A percentile compares a stretch with the other conserved stretches of the same genome.
Conservation (phyloP, 208 protist genomes). For the Leishmania guyanensis region DNA sequence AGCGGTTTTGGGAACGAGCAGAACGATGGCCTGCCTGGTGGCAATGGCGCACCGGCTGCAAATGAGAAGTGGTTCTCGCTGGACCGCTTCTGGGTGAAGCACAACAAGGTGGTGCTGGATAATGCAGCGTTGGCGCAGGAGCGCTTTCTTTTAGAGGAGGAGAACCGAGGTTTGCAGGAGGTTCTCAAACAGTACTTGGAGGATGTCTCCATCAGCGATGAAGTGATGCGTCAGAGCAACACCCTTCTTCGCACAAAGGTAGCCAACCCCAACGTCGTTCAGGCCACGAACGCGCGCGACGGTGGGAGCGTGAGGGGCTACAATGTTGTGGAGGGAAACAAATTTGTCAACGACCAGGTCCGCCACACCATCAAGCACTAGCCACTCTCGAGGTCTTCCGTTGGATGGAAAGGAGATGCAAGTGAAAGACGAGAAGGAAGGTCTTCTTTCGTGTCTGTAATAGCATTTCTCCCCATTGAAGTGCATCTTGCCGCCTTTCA, state of each 20-base stretch:
- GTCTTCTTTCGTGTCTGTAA: background rate
- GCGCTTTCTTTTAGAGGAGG: constrained; percentile 79
- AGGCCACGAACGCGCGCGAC: constrained; percentile 31
- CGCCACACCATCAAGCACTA: constrained; percentile 52
- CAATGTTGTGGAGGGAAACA: constrained; percentile 86
- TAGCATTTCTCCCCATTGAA: background rate
- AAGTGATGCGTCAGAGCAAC: constrained; percentile 80
- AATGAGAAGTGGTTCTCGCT: constrained; percentile 91
- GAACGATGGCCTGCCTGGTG: constrained; percentile 24
- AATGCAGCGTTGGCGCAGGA: constrained; percentile 93
- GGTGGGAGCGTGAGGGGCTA: constrained; percentile 21
- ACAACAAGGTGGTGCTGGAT: constrained; percentile 97
- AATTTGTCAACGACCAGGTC: constrained; percentile 65
- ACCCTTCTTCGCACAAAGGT: constrained; percentile 50
- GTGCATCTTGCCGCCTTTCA: no score
- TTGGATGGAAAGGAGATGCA: background rate
- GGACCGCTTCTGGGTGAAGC: constrained; percentile 94
- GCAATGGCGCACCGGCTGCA: constrained; percentile 12
- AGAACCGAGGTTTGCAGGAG: constrained; percentile 89
- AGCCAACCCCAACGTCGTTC: constrained; percentile 67
- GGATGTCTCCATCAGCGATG: constrained; percentile 94
- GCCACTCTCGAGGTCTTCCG: background rate
- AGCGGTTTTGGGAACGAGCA: constrained; percentile 34
- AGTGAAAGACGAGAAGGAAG: no score
- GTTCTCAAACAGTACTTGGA: constrained; percentile 96